A percentile compares a stretch with the other conserved stretches of the same genome.
phyloP scores from a whole-genome alignment of 129 eudicot species.

The carrot (Daucus carota) region DNA sequence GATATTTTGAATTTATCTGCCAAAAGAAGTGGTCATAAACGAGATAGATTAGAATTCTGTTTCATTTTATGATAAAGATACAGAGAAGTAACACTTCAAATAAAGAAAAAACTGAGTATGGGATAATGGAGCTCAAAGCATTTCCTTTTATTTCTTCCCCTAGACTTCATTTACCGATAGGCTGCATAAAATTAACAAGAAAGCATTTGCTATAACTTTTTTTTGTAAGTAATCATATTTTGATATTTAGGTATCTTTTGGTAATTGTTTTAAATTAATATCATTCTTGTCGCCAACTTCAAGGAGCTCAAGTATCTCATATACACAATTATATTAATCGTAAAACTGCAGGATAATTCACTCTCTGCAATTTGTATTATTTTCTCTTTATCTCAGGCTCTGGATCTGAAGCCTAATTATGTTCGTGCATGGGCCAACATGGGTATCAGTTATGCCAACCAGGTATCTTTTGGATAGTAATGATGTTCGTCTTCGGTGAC shows the following conservation, averaged over 20 bases:
- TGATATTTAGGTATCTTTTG: no score
- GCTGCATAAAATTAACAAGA: not conserved
- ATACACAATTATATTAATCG: not conserved
- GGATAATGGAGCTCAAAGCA: not conserved
- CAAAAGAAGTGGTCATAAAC: not conserved
- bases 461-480: slow-evolving; percentile 30
- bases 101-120: not conserved
- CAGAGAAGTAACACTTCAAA: not conserved
- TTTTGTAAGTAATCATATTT: not conserved
- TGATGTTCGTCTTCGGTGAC: not conserved
- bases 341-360: not conserved
- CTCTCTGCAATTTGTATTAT: not conserved
- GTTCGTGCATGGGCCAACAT: slow-evolving; percentile 99
- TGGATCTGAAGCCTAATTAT: slow-evolving; percentile 90
- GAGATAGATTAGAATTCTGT: not conserved
- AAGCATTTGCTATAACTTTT: not conserved
- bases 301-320: not conserved
- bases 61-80: not conserved
- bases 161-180: not conserved
- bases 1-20: not conserved
- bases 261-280: not conserved
- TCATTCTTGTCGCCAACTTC: not conserved
- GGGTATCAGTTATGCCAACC: slow-evolving; percentile 98
- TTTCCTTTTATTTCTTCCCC: not conserved
- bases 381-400: slow-evolving; percentile 46